phyloP scores from a whole-genome alignment of 1,284 basidiomycete species.

The Leucoagaricus sp. region DNA sequence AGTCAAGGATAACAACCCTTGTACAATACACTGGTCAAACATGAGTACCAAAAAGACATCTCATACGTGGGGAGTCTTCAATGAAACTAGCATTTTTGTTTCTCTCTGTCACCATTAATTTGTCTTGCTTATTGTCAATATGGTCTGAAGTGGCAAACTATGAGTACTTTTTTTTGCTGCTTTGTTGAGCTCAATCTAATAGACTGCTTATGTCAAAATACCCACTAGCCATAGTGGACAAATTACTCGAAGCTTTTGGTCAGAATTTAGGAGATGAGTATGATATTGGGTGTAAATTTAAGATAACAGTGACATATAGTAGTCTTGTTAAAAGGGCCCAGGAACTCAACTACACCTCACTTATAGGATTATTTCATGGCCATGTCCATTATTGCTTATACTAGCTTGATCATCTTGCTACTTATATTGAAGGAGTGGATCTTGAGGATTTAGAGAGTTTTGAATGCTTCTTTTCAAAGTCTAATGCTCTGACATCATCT shows the following conservation, averaged over 20 bases:
- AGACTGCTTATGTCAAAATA: slow-evolving; percentile 29
- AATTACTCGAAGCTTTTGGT: slow-evolving; percentile 27
- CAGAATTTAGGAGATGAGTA: slow-evolving; percentile 26
- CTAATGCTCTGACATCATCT: slow-evolving; percentile 26
- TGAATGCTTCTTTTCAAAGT: slow-evolving; percentile 31
- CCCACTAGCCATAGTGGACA: slow-evolving; percentile 27
- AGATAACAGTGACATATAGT: slow-evolving; percentile 18
- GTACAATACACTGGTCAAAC: slow-evolving; percentile 23
- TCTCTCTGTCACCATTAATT: slow-evolving; percentile 24
- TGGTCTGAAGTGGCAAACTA: slow-evolving; percentile 29
- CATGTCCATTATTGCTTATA: slow-evolving; percentile 32
- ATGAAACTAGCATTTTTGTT: slow-evolving; percentile 33
- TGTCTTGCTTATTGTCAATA: slow-evolving; percentile 19
- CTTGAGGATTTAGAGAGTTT: slow-evolving; percentile 33
- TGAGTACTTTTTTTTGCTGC: neutral
- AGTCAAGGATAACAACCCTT: neutral
- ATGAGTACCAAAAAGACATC: slow-evolving; percentile 23
- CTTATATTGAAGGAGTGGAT: slow-evolving; percentile 28
- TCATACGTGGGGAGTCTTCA: slow-evolving; percentile 31
- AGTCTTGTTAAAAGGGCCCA: slow-evolving; percentile 14
- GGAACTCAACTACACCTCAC: slow-evolving; percentile 9
- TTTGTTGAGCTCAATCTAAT: neutral
- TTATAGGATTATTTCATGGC: slow-evolving; percentile 33
- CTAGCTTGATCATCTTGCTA: slow-evolving; percentile 26
- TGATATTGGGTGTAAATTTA: slow-evolving; percentile 27